These are phyloP conservation scores for Pseudogymnoascus sp. DNA, from an alignment of 2,329 filamentous ascomycete genomes.

Conservation along the genomic window DNA sequence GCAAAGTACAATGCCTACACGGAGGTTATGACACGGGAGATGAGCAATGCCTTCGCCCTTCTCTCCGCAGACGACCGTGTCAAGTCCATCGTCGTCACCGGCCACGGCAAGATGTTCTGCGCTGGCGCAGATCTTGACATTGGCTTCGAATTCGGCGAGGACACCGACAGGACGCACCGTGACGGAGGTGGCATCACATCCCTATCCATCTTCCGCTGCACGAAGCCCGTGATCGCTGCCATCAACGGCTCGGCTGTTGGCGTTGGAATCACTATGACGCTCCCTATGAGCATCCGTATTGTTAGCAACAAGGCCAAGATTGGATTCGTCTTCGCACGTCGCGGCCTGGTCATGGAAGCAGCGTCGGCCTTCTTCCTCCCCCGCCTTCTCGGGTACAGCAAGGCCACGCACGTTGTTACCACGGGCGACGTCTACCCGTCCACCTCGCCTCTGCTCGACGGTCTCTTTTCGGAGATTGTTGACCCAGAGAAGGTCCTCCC, in stretches of 20 bases:
- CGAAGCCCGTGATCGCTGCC: slow-evolving; percentile 50
- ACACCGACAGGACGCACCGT: slow-evolving; percentile 31
- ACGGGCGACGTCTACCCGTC: slow-evolving; percentile 54
- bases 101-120: slow-evolving; percentile 46
- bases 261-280: slow-evolving; percentile 53
- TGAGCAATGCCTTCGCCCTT: slow-evolving; percentile 45
- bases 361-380: slow-evolving; percentile 65
- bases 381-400: slow-evolving; percentile 55
- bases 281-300: slow-evolving; percentile 44
- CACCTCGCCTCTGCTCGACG: slow-evolving; percentile 42
- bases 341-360: slow-evolving; percentile 64
- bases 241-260: slow-evolving; percentile 53
- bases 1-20: slow-evolving; percentile 65
- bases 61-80: slow-evolving; percentile 48
- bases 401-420: slow-evolving; percentile 56
- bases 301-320: slow-evolving; percentile 53
- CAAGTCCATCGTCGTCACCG: slow-evolving; percentile 46
- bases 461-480: slow-evolving; percentile 60
- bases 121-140: slow-evolving; percentile 49
- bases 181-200: slow-evolving; percentile 45
- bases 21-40: slow-evolving; percentile 51
- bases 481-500: slow-evolving; percentile 53
- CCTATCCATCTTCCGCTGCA: slow-evolving; percentile 48
- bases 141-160: slow-evolving; percentile 16
- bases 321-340: slow-evolving; percentile 63